Evolutionary conservation across 2,329 filamentous ascomycete genomes (phyloP), one percentile per base, ranked within the genome.

Genomic region (Biscogniauxia mediterranea): DNA sequence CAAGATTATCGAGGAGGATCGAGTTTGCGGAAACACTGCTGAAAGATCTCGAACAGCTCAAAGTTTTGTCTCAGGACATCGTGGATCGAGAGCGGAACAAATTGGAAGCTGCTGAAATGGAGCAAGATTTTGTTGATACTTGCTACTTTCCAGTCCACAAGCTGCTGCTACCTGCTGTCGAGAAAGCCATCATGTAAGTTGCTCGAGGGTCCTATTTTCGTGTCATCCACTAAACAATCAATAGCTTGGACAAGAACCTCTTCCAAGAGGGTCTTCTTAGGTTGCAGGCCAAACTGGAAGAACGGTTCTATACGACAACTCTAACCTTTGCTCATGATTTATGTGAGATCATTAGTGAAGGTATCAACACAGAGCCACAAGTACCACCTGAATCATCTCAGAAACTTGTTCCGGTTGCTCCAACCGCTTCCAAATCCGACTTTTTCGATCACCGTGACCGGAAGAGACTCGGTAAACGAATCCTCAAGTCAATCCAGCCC

Each of bases 81-180:
- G 91, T 91, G 66, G 81, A 89, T 73, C 86, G 93, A 56, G 95
- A 98, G 75, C 80, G 81, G 54, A 79, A 87, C 66, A 96, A 96
- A 75, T 80, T 96, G 21, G 86, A 92, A 62, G 89, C 91, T 60
- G 88, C 88, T 15, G 86, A 91, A 71, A 80, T 93, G 55, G 85
- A 98, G 69, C 87, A 87, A 67, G 87, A 89, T 62, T 89, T 97
- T 70, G 85, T 98, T 28, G 90, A 98, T 73, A 89, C 86, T 42
- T 89, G 96, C 68, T 99, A 98, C 77, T 97, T 98, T 68, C 95
- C 95, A 0, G 86, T 97, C 15, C 85, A 89, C 59, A 88, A 88
- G 68, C 78, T 96, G 56, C 83, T 99, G 21, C 84, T 83, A 71
- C 89, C 91, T 3, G 89, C 95, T 26, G 80, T 97, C 55, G 89